Base-by-base conservation (phyloP, 208 protist species). In the Trypanosoma rangeli region DNA sequence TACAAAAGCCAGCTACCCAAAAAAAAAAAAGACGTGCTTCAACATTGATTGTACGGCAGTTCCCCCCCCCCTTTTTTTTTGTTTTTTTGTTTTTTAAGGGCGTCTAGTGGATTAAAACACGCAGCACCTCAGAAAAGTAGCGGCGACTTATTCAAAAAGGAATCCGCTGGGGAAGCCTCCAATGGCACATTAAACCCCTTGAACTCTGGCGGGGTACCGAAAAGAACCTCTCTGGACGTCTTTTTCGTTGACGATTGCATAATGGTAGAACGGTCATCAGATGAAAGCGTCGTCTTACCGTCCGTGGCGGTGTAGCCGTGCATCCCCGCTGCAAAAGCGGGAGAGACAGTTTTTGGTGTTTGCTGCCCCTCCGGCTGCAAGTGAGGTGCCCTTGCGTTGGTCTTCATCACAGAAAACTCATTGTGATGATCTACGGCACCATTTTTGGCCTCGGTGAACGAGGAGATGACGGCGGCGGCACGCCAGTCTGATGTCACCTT, bases 201-300 rank as follows among this genome's bases (percentile, higher is more conserved):
- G 59, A 94, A 92, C 65, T 85, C 82, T 3, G 89, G 89, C 24
- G 89, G 89, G 8, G 89, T 94, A 58, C 76, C 83, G 55, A 94
- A 94, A 18, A 90, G 44, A 48, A 71, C 59, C 31, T 76, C 71
- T 24, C 49, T 39, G 13, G 49, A 55, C 3, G 71, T 54, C 49
- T 58, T 64, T 20, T 60, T 58, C 46, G 64, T 26, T 9, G 35
- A 62, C 10, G 64, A 76, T 24, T 65, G 63, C 18, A 56, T 1
- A 60, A 53, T 3, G 24, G 16, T 68, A 13, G 71, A 70, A 8
- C 39, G 31, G 33, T 65, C 71, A 46, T 76, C 62, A 1, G 70
- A 76, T 24, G 53, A 68, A 26, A 68, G 37, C 4, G 61, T 68
- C 37, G 53, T 39, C 28, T 64, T 74, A 0, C 62, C 62, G 50